Conservation (phyloP, 1,284 basidiomycete genomes). For the Leccinum huronense region DNA sequence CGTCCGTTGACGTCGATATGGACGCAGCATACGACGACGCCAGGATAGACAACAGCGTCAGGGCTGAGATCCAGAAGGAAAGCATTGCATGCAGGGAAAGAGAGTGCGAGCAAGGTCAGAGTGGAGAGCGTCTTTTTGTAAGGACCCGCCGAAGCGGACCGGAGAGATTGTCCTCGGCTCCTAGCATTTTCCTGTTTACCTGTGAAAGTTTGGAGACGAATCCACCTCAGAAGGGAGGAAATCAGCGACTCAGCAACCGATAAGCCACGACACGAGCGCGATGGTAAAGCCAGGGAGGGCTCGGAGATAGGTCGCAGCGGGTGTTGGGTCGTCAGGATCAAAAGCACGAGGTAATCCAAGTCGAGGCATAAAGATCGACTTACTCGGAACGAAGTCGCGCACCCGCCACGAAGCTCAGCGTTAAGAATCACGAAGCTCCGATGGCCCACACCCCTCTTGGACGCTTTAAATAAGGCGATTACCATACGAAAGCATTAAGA, state of each 20-base stretch:
- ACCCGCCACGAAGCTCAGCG: constrained; percentile 14
- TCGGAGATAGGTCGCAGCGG: constrained; percentile 15
- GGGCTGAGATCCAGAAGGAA: constrained; percentile 6
- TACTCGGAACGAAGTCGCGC: constrained; percentile 17
- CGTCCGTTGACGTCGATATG: constrained; percentile 7
- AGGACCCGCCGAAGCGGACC: constrained; percentile 12
- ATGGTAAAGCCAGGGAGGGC: constrained; percentile 8
- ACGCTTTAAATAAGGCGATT: constrained; percentile 33
- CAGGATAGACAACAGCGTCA: constrained; percentile 17
- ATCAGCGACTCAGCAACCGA: constrained; percentile 13
- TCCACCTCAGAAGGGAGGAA: constrained; percentile 11
- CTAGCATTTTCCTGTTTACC: constrained; percentile 6
- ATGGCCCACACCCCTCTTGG: constrained; percentile 8
- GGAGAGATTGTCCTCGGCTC: constrained; percentile 7
- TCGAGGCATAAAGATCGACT: constrained; percentile 19
- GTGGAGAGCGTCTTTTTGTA: constrained; percentile 21
- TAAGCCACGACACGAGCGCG: constrained; percentile 13
- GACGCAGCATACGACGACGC: constrained; percentile 15
- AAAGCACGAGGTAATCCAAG: not conserved
- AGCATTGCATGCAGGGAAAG: constrained; percentile 5
- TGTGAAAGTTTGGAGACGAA: constrained; percentile 7
- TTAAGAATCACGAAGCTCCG: constrained; percentile 11
- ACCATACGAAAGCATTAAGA: constrained; percentile 40
- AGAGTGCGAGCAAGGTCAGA: constrained; percentile 3
- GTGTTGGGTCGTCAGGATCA: constrained; percentile 6